Evolutionary conservation across 768 basidiomycete species (phyloP), one percentile per base, ranked within the genome.

Genomic region (Coprinellus micaceus): DNA sequence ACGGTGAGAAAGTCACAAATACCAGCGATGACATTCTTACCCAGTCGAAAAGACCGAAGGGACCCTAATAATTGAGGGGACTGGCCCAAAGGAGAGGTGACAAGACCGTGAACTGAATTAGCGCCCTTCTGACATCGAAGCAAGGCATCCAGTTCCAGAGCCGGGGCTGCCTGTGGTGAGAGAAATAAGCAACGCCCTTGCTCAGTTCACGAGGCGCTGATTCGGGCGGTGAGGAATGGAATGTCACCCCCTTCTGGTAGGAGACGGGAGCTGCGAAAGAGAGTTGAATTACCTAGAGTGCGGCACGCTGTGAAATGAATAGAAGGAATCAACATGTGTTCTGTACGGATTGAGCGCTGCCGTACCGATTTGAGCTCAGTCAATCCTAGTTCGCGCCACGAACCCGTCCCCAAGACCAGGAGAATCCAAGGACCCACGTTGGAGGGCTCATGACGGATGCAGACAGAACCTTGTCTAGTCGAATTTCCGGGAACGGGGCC

Each of bases 361-460:
- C 40, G 40, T 43, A 17, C 40, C 40, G 6, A 28, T 37, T 39
- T 24, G 30, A 22, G 15, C 17, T 19, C 22, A 19, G 10, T 25
- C 28, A 24, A 53, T 47, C 54, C 17, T 29, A 55, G 22, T 39
- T 33, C 30, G 30, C 45, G 54, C 54, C 54, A 40, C 37, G 41
- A 37, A 36, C 54, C 54, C 33, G 54, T 55, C 47, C 7, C 44
- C 43, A n/a, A 54, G 29, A 54, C 41, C 41, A 12, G 3, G n/a
- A 5, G 9, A 45, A 43, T 43, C 25, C 25, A 33, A 33, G 13
- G 33, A 13, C 13, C 33, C 6, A 33, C 45, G 19, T 28, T 12
- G 39, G 41, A 22, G 25, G 24, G 39, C 30, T 33, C 53, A 29
- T 21, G 21, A 21, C 44, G 21, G 21, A 45, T 12, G 22, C 13